Evolutionary conservation across 768 basidiomycete genomes (phyloP).

Genomic region (Boletus speciosus): DNA sequence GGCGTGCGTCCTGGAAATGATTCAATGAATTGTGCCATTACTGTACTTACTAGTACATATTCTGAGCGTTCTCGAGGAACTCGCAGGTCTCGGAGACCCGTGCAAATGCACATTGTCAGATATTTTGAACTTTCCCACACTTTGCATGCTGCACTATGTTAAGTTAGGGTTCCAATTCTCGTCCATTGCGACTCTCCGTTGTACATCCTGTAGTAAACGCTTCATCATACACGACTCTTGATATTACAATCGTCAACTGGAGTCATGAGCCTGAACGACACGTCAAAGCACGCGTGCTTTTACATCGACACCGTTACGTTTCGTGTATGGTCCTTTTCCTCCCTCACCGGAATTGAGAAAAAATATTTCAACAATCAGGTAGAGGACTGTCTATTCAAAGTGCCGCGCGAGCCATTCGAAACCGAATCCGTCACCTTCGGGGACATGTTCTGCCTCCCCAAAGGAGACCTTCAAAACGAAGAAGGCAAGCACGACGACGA

Average conservation of each 20-base stretch:
- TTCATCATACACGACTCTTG: not conserved
- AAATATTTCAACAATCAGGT: constrained; percentile 8
- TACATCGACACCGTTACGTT: constrained; percentile 16
- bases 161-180: no score
- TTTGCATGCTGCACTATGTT: no score
- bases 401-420: constrained; percentile 17
- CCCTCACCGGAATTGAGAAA: not conserved
- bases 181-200: no score
- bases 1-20: no score
- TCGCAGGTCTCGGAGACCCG: no score
- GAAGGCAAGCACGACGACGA: constrained; percentile 15
- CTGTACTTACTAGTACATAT: no score
- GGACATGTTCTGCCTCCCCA: constrained; percentile 20
- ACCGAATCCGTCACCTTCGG: constrained; percentile 16
- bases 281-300: not conserved
- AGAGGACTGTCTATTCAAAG: constrained; percentile 18
- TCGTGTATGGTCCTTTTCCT: not conserved
- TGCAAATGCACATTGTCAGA: no score
- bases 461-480: not conserved
- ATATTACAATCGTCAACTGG: not conserved
- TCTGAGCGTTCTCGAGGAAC: no score
- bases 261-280: not conserved
- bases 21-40: no score
- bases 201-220: not conserved
- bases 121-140: no score